A percentile compares a stretch with the other conserved stretches of the same genome.
Evolutionary conservation across 805 yeast species (phyloP).

Genomic region (Torulaspora franciscae): DNA sequence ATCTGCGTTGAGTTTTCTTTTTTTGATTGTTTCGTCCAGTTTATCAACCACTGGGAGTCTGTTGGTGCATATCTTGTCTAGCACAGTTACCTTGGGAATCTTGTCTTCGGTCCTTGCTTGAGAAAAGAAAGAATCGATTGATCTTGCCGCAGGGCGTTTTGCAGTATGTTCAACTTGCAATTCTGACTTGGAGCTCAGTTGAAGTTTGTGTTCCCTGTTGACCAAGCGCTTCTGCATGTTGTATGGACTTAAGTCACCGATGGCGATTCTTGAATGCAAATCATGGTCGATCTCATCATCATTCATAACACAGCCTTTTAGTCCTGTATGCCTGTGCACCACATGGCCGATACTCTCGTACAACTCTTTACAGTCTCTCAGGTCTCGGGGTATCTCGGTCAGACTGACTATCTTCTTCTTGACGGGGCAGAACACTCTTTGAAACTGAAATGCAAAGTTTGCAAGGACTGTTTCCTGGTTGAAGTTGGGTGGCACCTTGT

Average conservation of each 20-base stretch:
- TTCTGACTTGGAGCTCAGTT: slow-evolving; percentile 27
- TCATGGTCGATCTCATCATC: slow-evolving; percentile 38
- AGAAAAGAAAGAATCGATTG: slow-evolving; percentile 22
- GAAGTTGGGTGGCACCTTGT: slow-evolving; percentile 52
- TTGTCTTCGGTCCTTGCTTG: slow-evolving; percentile 7
- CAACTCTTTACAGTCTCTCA: slow-evolving; percentile 27
- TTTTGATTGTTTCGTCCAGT: slow-evolving; percentile 20
- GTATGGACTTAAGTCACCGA: slow-evolving; percentile 65
- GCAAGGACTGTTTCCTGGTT: slow-evolving; percentile 61
- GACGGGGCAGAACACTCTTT: slow-evolving; percentile 76
- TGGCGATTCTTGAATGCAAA: slow-evolving; percentile 52
- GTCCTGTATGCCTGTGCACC: slow-evolving; percentile 19
- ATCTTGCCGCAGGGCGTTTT: neutral
- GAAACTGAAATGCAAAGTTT: slow-evolving; percentile 72
- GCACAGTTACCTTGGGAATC: neutral
- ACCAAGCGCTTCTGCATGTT: slow-evolving; percentile 32
- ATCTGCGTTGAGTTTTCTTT: slow-evolving; percentile 19
- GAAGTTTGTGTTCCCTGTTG: slow-evolving; percentile 32
- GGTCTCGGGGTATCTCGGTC: slow-evolving; percentile 47
- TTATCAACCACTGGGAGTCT: slow-evolving; percentile 15
- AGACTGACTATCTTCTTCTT: slow-evolving; percentile 48
- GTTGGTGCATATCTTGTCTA: neutral
- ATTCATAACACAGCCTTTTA: slow-evolving; percentile 28
- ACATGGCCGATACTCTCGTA: slow-evolving; percentile 40
- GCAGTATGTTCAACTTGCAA: slow-evolving; percentile 1